phyloP scores from a whole-genome alignment of 345 rosid genomes.

The Ceriops decandra region DNA sequence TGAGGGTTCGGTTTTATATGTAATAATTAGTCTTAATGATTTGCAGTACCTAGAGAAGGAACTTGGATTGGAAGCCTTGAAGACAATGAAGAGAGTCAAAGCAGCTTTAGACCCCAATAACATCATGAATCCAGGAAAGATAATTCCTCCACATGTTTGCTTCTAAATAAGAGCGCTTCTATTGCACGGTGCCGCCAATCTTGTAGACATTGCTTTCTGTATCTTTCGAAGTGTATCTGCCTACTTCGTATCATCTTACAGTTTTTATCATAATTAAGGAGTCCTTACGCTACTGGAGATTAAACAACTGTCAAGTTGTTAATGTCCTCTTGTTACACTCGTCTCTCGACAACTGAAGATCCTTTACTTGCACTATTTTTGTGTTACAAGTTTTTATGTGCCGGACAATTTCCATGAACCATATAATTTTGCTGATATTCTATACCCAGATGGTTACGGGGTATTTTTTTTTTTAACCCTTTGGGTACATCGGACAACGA shows the following conservation, averaged over 20 bases:
- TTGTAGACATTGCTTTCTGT: neutral
- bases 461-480: no score
- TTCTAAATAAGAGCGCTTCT: slow-evolving; percentile 25
- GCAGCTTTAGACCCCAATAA: slow-evolving; percentile 73
- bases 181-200: neutral
- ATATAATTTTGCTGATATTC: no score
- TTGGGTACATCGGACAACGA: no score
- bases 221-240: neutral
- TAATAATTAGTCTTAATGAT: neutral
- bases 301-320: neutral
- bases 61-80: slow-evolving; percentile 71
- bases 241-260: slow-evolving; percentile 7
- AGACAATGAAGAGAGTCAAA: slow-evolving; percentile 83
- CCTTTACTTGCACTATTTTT: no score
- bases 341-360: no score
- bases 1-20: no score
- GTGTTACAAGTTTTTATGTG: no score
- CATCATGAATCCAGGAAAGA: slow-evolving; percentile 95
- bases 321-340: no score
- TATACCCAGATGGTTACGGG: no score
- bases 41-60: slow-evolving; percentile 85
- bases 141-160: slow-evolving; percentile 88
- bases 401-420: no score
- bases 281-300: neutral
- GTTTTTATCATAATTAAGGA: neutral